A percentile compares a stretch with the other conserved stretches of the same genome.
These are phyloP conservation scores for Pythium monospermum DNA, from an alignment of 352 stramenopile species.

Conservation along the genomic window DNA sequence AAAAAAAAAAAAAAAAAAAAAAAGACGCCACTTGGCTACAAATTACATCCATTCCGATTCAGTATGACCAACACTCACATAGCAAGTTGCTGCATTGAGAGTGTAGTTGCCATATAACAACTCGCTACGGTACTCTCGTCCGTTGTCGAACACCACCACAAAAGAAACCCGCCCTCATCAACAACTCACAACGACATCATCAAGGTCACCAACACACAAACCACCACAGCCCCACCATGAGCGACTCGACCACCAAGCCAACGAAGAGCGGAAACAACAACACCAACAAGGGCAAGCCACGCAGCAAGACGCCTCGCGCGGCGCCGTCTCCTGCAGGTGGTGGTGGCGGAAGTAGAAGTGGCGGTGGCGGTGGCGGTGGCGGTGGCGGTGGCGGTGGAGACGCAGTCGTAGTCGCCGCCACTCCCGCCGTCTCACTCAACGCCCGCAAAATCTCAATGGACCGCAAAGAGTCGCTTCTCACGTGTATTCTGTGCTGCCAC, in stretches of 20 bases:
- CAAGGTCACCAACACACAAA: neutral
- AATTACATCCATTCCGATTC: slow-evolving; percentile 14
- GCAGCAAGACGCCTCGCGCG: slow-evolving; percentile 5
- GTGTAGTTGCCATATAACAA: slow-evolving; percentile 9
- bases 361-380: neutral
- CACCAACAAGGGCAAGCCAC: slow-evolving; percentile 8
- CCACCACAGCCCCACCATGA: slow-evolving; percentile 8
- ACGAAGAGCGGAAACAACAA: neutral
- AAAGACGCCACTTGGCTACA: no score
- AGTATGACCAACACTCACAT: slow-evolving; percentile 17
- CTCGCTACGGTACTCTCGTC: slow-evolving; percentile 9
- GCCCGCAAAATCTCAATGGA: slow-evolving; percentile 19
- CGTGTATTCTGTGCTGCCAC: slow-evolving; percentile 87
- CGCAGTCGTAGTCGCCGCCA: no score
- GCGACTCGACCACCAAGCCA: slow-evolving; percentile 8
- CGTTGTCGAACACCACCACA: neutral
- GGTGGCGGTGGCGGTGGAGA: no score
- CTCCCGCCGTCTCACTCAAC: no score
- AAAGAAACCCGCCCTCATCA: neutral
- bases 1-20: no score
- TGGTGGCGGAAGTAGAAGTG: no score
- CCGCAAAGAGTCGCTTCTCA: slow-evolving; percentile 34
- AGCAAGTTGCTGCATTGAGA: neutral
- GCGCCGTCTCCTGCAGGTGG: neutral
- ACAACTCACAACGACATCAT: slow-evolving; percentile 6